Base-by-base conservation (phyloP, 2,329 filamentous ascomycete genomes). In the Bipolaris bicolor region DNA sequence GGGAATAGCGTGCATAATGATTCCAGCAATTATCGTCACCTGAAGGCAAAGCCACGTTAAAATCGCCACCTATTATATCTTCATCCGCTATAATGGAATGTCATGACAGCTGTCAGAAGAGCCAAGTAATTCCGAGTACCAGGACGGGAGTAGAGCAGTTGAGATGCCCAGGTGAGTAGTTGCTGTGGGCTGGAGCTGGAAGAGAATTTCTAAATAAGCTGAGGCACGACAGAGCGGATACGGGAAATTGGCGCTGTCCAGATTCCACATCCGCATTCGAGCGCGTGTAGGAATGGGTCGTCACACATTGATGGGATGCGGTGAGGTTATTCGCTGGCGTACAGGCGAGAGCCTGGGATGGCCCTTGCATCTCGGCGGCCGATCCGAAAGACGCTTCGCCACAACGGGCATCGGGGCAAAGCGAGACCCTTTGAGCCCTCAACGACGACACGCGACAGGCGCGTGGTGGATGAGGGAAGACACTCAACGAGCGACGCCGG, bases 391-490 rank as follows among this genome's bases (percentile, higher is more conserved):
- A 34, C 55, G 51, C 66, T 62, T 67, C 52, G 60, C 64, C 57
- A 50, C 53, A 60, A 52, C 48, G 51, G 65, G 62, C 59, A 58
- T 63, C 22, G 53, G 52, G 34, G 22, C 58, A 58, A 45, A 29
- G 48, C 49, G 44, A 48, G 55, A 46, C 53, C 26, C 54, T 55
- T 45, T 34, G 44, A 54, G 48, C 43, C 13, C 11, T 31, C 50
- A 49, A 62, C 54, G 54, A 57, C 53, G 37, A 54, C 51, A 69
- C 63, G 64, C 66, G 66, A 69, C 44, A 63, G 51, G 63, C 64
- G 60, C 65, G 60, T 57, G 53, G 51, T 39, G 58, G 47, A 43
- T 52, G 48, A 51, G 48, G 31, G n/a, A 11, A 44, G 44, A 52
- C 20, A 24, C 18, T 41, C 57, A 57, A 29, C 9, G 36, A 54